A percentile compares a stretch with the other conserved stretches of the same genome.
Evolutionary conservation across 495 filamentous ascomycete genomes (phyloP).

Genomic region (Xylaria castorea): DNA sequence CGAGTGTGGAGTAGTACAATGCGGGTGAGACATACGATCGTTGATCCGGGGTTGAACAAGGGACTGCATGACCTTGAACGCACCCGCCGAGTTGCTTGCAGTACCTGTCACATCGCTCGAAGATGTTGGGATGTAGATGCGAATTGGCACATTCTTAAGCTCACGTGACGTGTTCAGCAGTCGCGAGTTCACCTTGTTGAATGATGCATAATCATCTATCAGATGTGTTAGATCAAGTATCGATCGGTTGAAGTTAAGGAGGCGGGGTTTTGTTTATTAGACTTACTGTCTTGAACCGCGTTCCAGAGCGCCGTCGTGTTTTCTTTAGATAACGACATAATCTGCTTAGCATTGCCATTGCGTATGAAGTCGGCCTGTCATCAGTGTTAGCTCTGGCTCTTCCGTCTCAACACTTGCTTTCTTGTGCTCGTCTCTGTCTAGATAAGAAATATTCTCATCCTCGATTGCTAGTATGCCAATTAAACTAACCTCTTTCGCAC

Average conservation of each 20-base stretch:
- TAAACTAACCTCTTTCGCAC: conserved; percentile 78
- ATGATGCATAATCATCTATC: conserved; percentile 75
- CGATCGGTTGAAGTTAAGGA: neutral
- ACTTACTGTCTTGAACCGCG: conserved; percentile 77
- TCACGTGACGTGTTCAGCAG: conserved; percentile 78
- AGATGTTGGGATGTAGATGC: conserved; percentile 85
- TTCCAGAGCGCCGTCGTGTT: conserved; percentile 89
- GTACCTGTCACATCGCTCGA: conserved; percentile 46
- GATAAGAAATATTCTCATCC: neutral
- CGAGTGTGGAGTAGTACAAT: neutral
- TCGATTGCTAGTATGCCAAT: neutral
- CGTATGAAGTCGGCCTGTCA: conserved; percentile 82
- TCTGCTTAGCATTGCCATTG: conserved; percentile 87
- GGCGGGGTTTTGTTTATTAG: neutral
- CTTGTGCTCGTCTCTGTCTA: neutral
- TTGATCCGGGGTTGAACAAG: conserved; percentile 59
- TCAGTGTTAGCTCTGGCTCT: conserved; percentile 19
- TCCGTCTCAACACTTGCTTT: neutral
- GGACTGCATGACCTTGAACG: conserved; percentile 73
- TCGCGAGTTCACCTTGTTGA: conserved; percentile 74
- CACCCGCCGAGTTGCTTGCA: conserved; percentile 48
- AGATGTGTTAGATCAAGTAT: neutral
- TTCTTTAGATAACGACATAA: conserved; percentile 90
- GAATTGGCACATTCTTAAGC: conserved; percentile 81
- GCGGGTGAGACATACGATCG: conserved; percentile 43